phyloP scores from a whole-genome alignment of 352 stramenopile species.

The Pythium biforme region DNA sequence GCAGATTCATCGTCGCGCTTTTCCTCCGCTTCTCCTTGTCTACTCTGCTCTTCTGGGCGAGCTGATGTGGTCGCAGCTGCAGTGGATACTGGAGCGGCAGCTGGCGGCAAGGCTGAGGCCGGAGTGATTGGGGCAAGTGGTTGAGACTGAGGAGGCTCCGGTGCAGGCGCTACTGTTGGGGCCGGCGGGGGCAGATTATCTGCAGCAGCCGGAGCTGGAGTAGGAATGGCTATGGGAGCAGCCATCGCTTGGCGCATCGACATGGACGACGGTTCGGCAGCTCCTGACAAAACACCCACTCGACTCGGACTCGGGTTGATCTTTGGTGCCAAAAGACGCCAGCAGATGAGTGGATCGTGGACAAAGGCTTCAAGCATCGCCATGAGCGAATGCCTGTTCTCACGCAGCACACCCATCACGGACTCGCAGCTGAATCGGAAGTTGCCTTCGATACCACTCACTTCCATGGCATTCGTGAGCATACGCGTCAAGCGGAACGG shows the following conservation, averaged over 20 bases:
- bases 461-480: constrained; percentile 99
- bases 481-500: constrained; percentile 99
- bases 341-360: constrained; percentile 99
- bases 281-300: constrained; percentile 9
- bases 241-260: constrained; percentile 5
- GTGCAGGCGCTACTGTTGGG: not conserved
- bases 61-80: not conserved
- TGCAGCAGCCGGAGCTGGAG: not conserved
- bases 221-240: not conserved
- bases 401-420: constrained; percentile 97
- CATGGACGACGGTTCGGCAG: constrained; percentile 5
- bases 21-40: constrained; percentile 20
- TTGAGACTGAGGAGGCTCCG: not conserved
- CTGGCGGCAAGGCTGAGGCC: not conserved
- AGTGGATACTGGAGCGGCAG: not conserved
- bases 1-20: constrained; percentile 33
- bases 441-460: constrained; percentile 99
- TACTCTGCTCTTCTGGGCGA: not conserved
- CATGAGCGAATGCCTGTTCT: constrained; percentile 99
- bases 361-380: constrained; percentile 99
- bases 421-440: constrained; percentile 98
- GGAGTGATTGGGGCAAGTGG: not conserved
- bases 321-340: constrained; percentile 86
- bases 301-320: constrained; percentile 30
- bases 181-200: not conserved